These are phyloP conservation scores for Antitrichia curtipendula DNA, from an alignment of 225 moss, liverwort and hornwort species.

Conservation along the genomic window DNA sequence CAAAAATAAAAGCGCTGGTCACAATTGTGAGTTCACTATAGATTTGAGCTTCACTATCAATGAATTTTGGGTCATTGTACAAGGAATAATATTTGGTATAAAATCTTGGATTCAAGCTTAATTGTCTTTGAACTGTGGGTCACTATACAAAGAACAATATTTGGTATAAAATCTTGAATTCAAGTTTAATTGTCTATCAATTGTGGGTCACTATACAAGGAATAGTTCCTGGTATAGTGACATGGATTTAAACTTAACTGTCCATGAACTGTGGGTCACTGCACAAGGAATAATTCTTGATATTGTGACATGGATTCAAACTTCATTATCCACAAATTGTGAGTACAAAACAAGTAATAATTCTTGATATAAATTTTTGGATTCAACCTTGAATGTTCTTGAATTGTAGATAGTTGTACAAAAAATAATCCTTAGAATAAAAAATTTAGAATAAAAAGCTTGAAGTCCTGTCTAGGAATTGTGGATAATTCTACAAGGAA, in stretches of 20 bases:
- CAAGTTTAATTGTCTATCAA: fast-evolving
- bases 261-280: not conserved
- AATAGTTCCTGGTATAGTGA: not conserved
- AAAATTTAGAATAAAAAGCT: too few relatives aligned
- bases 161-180: not conserved
- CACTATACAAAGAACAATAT: fast-evolving
- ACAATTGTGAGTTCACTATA: too few relatives aligned
- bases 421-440: not conserved
- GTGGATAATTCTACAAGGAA: not conserved
- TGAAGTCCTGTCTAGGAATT: too few relatives aligned
- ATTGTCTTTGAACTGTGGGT: fast-evolving
- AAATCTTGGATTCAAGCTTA: fast-evolving
- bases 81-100: too few relatives aligned
- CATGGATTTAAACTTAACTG: too few relatives aligned
- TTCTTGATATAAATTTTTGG: fast-evolving
- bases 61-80: too few relatives aligned
- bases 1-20: too few relatives aligned
- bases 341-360: not conserved
- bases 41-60: too few relatives aligned
- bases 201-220: fast-evolving
- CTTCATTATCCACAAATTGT: not conserved
- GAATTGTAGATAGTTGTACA: not conserved
- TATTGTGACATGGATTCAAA: not conserved
- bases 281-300: not conserved
- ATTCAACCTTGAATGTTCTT: not conserved